Conservation (phyloP, 495 filamentous ascomycete species). For the Mytilinidion resinicola region DNA sequence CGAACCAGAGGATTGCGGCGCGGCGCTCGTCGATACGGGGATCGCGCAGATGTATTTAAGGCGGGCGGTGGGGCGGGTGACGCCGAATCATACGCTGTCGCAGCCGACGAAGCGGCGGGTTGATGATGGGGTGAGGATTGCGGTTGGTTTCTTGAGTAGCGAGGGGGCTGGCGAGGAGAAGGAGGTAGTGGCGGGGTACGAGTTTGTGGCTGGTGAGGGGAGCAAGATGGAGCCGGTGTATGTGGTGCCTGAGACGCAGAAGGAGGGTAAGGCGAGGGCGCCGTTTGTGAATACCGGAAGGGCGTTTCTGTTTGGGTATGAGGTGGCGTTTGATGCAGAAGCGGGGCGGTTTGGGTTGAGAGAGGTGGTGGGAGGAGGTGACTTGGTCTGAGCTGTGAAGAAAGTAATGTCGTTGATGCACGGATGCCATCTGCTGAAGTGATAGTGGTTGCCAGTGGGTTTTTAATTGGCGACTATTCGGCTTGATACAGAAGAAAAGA, state of each 20-base stretch:
- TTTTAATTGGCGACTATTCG: too few species aligned
- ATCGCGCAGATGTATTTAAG: constrained; percentile 20
- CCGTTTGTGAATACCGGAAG: constrained; percentile 20
- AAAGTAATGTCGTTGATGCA: too few species aligned
- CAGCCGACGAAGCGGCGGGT: constrained; percentile 14
- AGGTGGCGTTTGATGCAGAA: constrained; percentile 18
- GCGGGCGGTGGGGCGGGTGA: constrained; percentile 1
- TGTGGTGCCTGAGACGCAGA: constrained; percentile 11
- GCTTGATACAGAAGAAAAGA: too few species aligned
- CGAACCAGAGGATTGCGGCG: neutral
- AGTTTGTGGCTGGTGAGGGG: constrained; percentile 10
- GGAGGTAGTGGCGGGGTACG: neutral
- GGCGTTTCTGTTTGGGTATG: constrained; percentile 11
- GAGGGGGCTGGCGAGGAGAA: neutral
- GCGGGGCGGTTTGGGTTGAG: constrained; percentile 15
- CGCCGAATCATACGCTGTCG: constrained; percentile 7
- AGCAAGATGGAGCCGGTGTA: neutral
- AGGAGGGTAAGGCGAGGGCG: neutral
- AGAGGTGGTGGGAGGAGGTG: too few species aligned
- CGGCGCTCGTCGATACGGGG: constrained; percentile 14
- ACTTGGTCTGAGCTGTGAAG: too few species aligned
- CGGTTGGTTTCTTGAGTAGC: neutral
- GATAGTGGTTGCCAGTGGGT: too few species aligned
- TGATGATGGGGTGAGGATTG: constrained; percentile 4
- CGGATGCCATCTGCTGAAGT: too few species aligned